Evolutionary conservation across 2,329 filamentous ascomycete genomes (phyloP), one percentile per base, ranked within the genome.

Genomic region (Aureobasidium leucospermi): DNA sequence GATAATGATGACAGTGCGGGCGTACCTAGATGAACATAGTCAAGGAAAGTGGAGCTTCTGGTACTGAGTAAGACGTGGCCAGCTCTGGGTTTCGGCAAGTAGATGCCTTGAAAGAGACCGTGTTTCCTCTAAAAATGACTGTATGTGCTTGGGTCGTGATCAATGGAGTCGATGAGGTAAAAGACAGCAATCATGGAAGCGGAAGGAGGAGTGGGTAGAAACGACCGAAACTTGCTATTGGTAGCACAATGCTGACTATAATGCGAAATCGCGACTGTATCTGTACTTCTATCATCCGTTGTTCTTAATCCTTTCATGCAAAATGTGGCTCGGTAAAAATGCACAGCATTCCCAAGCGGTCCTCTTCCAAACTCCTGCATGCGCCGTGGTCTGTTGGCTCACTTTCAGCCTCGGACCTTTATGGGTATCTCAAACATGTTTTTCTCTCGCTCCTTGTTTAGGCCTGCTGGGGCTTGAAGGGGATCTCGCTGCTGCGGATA

Each of bases 391-490:
- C 10, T 47, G 13, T 16, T n/a, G 16, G 31, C 10, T 57, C 19
- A 32, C 16, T 13, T 16, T 32, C 6, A 4, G n/a, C 19, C 32
- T 1, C n/a, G 7, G 32, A 57, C 15, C 41, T 46, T 3, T 58
- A 39, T 58, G 55, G 55, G 55, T 58, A 58, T 58, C 55, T 47
- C 43, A 16, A 11, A 16, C 38, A 41, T 11, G 7, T 34, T 58
- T 47, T 19, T 15, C 38, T 48, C 23, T 31, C 7, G 32, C 2
- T 11, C 13, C n/a, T 43, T 36, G 19, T 10, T 13, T 38, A 34
- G 23, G 65, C 59, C 63, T 64, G 62, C 29, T 69, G 60, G 36
- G 23, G 67, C 65, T 62, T 65, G 65, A 23, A 23, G 23, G 23
- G 23, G 23, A 23, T 23, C 39, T 63, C 64, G 41, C 61, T 58